Percentiles rank a stretch among this genome's conserved stretches.
These are phyloP conservation scores for Yarrowia sp. DNA, from an alignment of 805 yeast genomes.

Conservation along the genomic window DNA sequence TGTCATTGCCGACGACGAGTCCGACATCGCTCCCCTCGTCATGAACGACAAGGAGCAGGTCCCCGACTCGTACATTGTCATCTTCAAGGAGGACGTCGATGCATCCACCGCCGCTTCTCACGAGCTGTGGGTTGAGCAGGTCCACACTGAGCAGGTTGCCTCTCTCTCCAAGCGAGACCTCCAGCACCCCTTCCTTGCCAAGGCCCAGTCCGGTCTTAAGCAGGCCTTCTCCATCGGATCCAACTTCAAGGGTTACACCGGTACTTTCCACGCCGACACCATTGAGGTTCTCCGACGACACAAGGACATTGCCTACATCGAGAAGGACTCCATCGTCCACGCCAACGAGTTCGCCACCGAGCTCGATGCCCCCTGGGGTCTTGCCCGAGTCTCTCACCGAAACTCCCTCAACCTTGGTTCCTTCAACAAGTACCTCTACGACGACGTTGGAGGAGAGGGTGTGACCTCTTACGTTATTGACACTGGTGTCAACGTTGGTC, in stretches of 20 bases:
- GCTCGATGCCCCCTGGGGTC: slow-evolving; percentile 73
- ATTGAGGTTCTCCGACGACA: slow-evolving; percentile 67
- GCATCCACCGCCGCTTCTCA: slow-evolving; percentile 61
- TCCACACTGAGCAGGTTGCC: slow-evolving; percentile 35
- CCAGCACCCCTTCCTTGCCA: slow-evolving; percentile 35
- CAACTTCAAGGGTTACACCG: slow-evolving; percentile 74
- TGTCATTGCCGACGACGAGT: slow-evolving; percentile 31
- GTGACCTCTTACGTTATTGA: slow-evolving; percentile 78
- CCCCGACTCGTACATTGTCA: slow-evolving; percentile 62
- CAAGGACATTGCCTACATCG: slow-evolving; percentile 57
- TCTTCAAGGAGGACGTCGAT: slow-evolving; percentile 65
- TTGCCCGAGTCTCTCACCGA: slow-evolving; percentile 68
- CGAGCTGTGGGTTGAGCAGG: slow-evolving; percentile 58
- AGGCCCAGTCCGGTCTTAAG: slow-evolving; percentile 34
- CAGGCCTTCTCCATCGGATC: slow-evolving; percentile 52
- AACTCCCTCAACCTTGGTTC: slow-evolving; percentile 57
- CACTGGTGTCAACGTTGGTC: slow-evolving; percentile 62
- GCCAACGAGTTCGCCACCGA: slow-evolving; percentile 50
- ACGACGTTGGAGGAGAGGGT: slow-evolving; percentile 58
- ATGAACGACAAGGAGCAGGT: slow-evolving; percentile 41
- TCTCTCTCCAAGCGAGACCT: slow-evolving; percentile 43
- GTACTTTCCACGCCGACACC: slow-evolving; percentile 72
- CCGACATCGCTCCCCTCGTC: slow-evolving; percentile 47
- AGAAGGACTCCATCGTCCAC: slow-evolving; percentile 55
- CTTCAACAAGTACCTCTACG: slow-evolving; percentile 59